Percentiles rank a stretch among this genome's conserved stretches.
Evolutionary conservation across 2,329 filamentous ascomycete genomes (phyloP).

Genomic region (Penicillium rolfsii): DNA sequence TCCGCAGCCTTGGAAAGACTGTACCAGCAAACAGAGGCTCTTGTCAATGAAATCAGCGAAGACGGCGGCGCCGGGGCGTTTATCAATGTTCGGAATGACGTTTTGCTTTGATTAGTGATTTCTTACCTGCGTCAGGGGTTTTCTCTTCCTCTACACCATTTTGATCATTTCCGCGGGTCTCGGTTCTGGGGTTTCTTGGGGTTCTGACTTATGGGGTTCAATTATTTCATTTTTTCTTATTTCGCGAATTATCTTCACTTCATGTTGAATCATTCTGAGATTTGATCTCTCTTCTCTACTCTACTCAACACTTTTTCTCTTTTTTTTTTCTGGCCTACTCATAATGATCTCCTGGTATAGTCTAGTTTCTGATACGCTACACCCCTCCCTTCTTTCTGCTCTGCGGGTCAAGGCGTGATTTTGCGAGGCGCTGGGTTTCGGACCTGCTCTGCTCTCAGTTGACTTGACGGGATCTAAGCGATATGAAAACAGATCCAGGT

Average conservation of each 20-base stretch:
- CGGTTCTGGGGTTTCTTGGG: too few species aligned
- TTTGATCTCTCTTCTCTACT: not conserved
- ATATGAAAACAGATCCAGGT: too few species aligned
- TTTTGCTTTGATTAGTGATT: slow-evolving; percentile 36
- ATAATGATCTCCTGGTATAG: not conserved
- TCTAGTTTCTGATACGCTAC: not conserved
- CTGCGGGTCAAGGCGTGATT: not conserved
- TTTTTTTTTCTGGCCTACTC: not conserved
- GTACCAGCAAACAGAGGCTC: slow-evolving; percentile 81
- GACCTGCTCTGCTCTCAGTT: not conserved
- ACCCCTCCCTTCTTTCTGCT: too few species aligned
- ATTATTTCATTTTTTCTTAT: not conserved
- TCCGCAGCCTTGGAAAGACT: slow-evolving; percentile 82
- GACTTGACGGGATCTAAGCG: not conserved
- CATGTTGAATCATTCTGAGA: not conserved
- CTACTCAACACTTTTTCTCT: not conserved
- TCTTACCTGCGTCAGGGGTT: not conserved
- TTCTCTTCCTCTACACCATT: not conserved
- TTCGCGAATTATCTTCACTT: not conserved
- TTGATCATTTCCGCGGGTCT: not conserved
- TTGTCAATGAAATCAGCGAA: slow-evolving; percentile 80
- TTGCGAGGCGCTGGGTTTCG: not conserved
- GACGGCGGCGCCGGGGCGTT: slow-evolving; percentile 82
- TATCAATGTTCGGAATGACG: slow-evolving; percentile 67
- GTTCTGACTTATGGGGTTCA: too few species aligned